Percentiles rank a stretch among this genome's conserved stretches.
These are phyloP conservation scores for Lindgomyces ingoldianus DNA, from an alignment of 495 filamentous ascomycete species.

Conservation along the genomic window DNA sequence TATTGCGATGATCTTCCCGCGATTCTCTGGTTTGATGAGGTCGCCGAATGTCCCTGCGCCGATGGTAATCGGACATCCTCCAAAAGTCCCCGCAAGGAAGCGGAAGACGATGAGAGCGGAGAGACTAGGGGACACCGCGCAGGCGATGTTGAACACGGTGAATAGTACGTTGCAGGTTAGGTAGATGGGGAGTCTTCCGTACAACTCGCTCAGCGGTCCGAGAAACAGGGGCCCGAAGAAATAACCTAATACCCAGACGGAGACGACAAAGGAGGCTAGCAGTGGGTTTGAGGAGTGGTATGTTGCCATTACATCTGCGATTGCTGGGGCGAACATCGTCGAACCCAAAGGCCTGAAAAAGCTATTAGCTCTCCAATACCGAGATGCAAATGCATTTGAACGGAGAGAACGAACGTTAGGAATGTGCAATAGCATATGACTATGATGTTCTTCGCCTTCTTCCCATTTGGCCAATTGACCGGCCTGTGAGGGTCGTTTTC, in stretches of 20 bases:
- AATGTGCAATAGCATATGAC: conserved; percentile 33
- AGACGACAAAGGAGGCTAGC: conserved; percentile 44
- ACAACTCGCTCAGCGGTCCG: conserved; percentile 49
- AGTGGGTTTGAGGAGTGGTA: conserved; percentile 20
- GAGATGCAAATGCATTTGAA: background rate
- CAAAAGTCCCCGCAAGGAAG: conserved; percentile 49
- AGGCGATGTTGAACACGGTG: conserved; percentile 50
- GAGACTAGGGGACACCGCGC: conserved; percentile 46
- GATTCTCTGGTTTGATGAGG: conserved; percentile 45
- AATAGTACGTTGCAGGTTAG: conserved; percentile 49
- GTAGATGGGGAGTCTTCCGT: conserved; percentile 48
- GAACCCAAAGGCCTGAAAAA: conserved; percentile 27
- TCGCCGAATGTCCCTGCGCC: conserved; percentile 54
- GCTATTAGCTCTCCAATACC: too few species aligned
- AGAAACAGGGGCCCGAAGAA: conserved; percentile 39
- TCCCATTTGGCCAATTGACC: conserved; percentile 18
- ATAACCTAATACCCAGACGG: conserved; percentile 47
- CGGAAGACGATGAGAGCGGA: conserved; percentile 52
- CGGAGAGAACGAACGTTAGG: conserved; percentile 11
- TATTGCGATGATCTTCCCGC: conserved; percentile 49
- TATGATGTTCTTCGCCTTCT: conserved; percentile 23
- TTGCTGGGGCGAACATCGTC: conserved; percentile 36
- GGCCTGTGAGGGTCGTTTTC: conserved; percentile 24
- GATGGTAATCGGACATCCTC: conserved; percentile 48
- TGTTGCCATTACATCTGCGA: conserved; percentile 12